Evolutionary conservation across 108 stramenopile species (phyloP).

Genomic region (Asterionellopsis glacialis): DNA sequence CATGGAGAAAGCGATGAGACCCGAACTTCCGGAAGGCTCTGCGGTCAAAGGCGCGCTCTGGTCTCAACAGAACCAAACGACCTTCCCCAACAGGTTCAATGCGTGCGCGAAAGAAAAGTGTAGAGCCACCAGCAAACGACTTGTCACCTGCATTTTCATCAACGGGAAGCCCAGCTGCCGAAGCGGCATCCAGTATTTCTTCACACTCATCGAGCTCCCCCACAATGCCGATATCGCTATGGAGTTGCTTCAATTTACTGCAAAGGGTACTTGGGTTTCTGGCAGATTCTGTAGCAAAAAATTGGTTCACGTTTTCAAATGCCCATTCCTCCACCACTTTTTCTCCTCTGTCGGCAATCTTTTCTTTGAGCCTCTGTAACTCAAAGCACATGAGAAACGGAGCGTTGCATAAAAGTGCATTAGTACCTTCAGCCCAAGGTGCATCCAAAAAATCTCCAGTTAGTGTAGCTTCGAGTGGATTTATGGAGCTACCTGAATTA

Average conservation of each 20-base stretch:
- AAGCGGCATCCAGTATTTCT: background rate
- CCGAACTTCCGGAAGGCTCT: constrained; percentile 26
- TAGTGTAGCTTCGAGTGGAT: too few relatives aligned
- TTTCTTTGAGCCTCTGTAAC: too few relatives aligned
- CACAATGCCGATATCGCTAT: background rate
- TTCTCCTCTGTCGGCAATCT: too few relatives aligned
- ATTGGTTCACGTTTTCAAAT: too few relatives aligned
- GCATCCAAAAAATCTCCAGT: too few relatives aligned
- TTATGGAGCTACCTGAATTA: too few relatives aligned
- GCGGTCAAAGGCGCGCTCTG: constrained; percentile 8
- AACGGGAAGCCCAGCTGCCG: background rate
- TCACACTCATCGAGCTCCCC: background rate
- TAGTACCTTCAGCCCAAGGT: too few relatives aligned
- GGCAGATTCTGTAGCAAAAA: too few relatives aligned
- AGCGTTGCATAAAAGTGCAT: too few relatives aligned
- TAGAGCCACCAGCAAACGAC: background rate
- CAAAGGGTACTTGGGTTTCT: too few relatives aligned
- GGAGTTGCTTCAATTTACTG: background rate
- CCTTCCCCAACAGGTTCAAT: background rate
- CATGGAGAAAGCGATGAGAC: constrained; percentile 23
- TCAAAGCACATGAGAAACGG: too few relatives aligned
- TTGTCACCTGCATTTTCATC: background rate
- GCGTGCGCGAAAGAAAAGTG: background rate
- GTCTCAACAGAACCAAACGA: background rate
- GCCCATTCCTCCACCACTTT: too few relatives aligned